Base-by-base conservation (phyloP, 768 basidiomycete genomes). In the Leucosporidium scottii region DNA sequence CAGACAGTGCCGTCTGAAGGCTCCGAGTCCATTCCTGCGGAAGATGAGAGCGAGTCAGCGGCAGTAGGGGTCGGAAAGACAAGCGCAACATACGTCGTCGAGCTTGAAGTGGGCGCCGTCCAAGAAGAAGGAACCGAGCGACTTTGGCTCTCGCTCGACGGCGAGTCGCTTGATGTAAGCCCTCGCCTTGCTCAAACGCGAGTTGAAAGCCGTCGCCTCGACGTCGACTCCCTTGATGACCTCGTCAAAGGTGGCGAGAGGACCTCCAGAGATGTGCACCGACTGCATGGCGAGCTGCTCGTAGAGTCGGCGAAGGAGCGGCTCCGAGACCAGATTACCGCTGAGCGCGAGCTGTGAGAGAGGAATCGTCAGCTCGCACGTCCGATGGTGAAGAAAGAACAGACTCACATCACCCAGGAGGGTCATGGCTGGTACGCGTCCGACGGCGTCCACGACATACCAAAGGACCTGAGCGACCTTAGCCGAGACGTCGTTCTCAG, bases 61-160 rank as follows among this genome's bases (percentile, higher is more conserved):
- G 12, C 50, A n/a, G 47, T 27, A 20, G 6, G 20, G 5, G 0
- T 9, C 9, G 23, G 34, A 27, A 50, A 28, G 31, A 2, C 13
- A 44, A 17, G 21, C 8, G 2, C 39, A 27, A 80, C 86, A 72
- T 73, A 90, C 91, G 62, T 88, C 87, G 70, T 84, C 82, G 58
- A 91, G 77, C 18, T 83, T 78, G 61, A 85, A 82, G 76, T 88
- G 83, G 74, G 87, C 91, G n/a, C 93, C 93, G 74, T 97, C 94
- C 75, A 94, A 81, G 77, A 97, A 94, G 5, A 82, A 85, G 70
- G 89, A 86, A 0, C 91, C 93, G 3, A 77, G 77, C 0, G 80
- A 73, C 18, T 64, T 36, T 44, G 30, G 48, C 28, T 58, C 67
- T 60, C 68, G 74, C n/a, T 80, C 81, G 4, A 84, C 80, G 15